Evolutionary conservation across 1,139 yeast species (phyloP), one percentile per base, ranked within the genome.

Genomic region (Debaryomyces fabryi): DNA sequence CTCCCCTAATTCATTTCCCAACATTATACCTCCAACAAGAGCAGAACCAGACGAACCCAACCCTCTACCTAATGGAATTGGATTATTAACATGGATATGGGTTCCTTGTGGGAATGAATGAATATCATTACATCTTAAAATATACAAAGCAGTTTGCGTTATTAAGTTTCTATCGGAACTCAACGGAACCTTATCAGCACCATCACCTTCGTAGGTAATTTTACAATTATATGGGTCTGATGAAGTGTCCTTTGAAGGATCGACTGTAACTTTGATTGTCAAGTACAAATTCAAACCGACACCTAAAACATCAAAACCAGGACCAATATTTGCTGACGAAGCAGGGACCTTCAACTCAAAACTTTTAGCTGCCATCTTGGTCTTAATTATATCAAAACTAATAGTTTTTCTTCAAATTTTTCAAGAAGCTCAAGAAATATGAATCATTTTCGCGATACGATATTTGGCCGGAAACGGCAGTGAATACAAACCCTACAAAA

Each of bases 1-100:
- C 49, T 81, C 76, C 21, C 95, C 97, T 24, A 91, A 76, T 58
- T 86, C 93, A 63, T 88, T 89, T 39, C 96, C 99, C 37, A 93
- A 76, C 72, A 91, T 77, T n/a, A 88, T 93, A 57, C 99, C 99
- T 12, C 96, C 98, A 23, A 93, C 98, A 34, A 93, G 96, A 35
- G 99, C 99, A 9, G 98, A 96, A 43, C 97, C 99, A n/a, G 96
- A 88, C 1, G 98, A 92, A 1, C 99, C 99, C 52, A 93, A 78
- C 7, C 99, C 99, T 65, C 99, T 84, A 27, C 99, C 98, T 53
- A 93, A 76, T 6, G 99, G 98, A 57, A 93, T 91, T 27, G 97
- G 97, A 68, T 93, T 93, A 52, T 74, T 77, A 49, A 93, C 95
- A 53, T 82, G 87, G 42, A 93, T 78, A 46, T 73, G 79, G n/a